phyloP scores from a whole-genome alignment of 2,329 filamentous ascomycete species.

The Xylariaceae sp. region DNA sequence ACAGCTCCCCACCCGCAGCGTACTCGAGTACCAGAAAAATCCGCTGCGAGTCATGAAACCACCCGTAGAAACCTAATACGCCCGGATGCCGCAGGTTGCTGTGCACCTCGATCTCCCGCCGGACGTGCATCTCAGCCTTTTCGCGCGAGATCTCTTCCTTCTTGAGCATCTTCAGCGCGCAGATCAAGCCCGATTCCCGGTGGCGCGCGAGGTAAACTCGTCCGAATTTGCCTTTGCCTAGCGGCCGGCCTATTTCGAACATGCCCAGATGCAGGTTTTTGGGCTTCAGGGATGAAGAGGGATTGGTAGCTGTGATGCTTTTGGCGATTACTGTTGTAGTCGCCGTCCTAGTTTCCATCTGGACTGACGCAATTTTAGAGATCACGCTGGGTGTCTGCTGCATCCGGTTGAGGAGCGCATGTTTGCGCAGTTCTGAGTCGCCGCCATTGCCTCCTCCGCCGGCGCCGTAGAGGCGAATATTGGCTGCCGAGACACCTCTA shows the following conservation, averaged over 20 bases:
- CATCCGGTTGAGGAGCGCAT: no score
- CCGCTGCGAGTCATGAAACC: slow-evolving; percentile 83
- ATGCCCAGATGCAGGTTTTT: slow-evolving; percentile 87
- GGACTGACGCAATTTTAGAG: no score
- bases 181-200: slow-evolving; percentile 73
- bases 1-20: slow-evolving; percentile 79
- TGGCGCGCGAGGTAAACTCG: slow-evolving; percentile 80
- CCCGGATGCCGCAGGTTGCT: slow-evolving; percentile 81
- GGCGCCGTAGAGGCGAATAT: no score
- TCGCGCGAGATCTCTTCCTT: slow-evolving; percentile 75
- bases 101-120: slow-evolving; percentile 84
- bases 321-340: no score
- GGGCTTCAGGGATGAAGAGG: no score
- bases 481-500: no score
- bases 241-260: slow-evolving; percentile 84
- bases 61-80: slow-evolving; percentile 75
- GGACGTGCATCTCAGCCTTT: slow-evolving; percentile 74
- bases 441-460: no score
- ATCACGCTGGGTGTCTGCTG: no score
- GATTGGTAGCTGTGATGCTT: no score
- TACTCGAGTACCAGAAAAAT: slow-evolving; percentile 86
- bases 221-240: slow-evolving; percentile 84
- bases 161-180: slow-evolving; percentile 79
- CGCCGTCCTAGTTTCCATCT: no score
- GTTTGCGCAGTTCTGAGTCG: no score